Evolutionary conservation across 2,329 filamentous ascomycete genomes (phyloP).

Genomic region (Parastagonospora nodorum): DNA sequence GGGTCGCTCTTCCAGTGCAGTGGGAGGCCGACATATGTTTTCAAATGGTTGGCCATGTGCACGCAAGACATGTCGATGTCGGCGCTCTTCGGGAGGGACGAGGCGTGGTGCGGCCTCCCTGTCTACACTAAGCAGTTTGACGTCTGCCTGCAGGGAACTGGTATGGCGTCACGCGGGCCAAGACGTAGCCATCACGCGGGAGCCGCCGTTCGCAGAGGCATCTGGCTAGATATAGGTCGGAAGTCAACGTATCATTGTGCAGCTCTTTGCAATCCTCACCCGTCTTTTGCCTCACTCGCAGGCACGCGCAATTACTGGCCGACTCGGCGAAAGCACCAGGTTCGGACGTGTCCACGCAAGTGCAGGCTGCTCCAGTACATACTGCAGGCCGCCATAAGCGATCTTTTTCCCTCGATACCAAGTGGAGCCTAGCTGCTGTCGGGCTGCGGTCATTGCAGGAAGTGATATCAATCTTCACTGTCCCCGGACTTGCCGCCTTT

Average conservation of each 20-base stretch:
- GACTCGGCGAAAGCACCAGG: neutral
- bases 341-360: neutral
- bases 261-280: neutral
- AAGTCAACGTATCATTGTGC: conserved; percentile 6
- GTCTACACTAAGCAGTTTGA: neutral
- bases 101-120: conserved; percentile 11
- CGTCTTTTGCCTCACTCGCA: neutral
- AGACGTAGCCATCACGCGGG: conserved; percentile 16
- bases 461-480: conserved; percentile 22
- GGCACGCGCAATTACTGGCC: no score
- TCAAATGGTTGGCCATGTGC: conserved; percentile 16
- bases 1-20: neutral
- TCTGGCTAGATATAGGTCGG: conserved; percentile 7
- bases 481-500: conserved; percentile 12
- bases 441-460: conserved; percentile 10
- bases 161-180: conserved; percentile 13
- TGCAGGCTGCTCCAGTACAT: neutral
- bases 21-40: conserved; percentile 6
- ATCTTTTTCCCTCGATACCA: conserved; percentile 18
- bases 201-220: conserved; percentile 7
- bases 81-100: conserved; percentile 2
- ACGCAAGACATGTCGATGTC: conserved; percentile 3
- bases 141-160: neutral
- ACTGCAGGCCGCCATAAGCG: conserved; percentile 19
- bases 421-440: conserved; percentile 21